phyloP scores from a whole-genome alignment of 371 early-diverging fungal species.

The Circinella umbellata region DNA sequence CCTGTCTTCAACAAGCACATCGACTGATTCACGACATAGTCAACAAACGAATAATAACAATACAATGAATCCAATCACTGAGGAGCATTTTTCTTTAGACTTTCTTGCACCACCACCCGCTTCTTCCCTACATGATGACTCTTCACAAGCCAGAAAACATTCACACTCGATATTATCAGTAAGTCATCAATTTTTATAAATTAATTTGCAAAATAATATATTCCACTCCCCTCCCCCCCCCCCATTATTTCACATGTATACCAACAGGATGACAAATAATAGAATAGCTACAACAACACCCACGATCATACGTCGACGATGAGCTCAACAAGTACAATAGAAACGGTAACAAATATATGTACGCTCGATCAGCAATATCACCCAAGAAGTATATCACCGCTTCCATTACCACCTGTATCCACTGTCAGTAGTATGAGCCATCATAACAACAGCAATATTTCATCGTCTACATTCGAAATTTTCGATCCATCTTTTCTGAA shows the following conservation, averaged over 20 bases:
- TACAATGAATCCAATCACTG: slow-evolving; percentile 5
- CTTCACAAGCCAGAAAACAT: slow-evolving; percentile 2
- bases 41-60: neutral
- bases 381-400: neutral
- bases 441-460: neutral
- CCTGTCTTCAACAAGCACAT: neutral
- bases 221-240: neutral
- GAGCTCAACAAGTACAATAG: no score
- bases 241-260: neutral
- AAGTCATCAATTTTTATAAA: slow-evolving; percentile 4
- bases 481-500: slow-evolving; percentile 7
- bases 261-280: no score
- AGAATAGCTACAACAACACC: no score
- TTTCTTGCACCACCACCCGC: slow-evolving; percentile 12
- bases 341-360: neutral
- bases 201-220: neutral
- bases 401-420: neutral
- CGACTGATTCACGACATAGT: neutral
- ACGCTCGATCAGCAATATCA: neutral
- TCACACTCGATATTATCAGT: slow-evolving; percentile 5
- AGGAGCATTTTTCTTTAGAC: slow-evolving; percentile 1
- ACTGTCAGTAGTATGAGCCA: neutral
- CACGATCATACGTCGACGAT: no score
- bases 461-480: slow-evolving; percentile 1
- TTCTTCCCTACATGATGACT: neutral